phyloP scores from a whole-genome alignment of 192 early-diverging fungal species.

The Chytriomyces hyalinus region DNA sequence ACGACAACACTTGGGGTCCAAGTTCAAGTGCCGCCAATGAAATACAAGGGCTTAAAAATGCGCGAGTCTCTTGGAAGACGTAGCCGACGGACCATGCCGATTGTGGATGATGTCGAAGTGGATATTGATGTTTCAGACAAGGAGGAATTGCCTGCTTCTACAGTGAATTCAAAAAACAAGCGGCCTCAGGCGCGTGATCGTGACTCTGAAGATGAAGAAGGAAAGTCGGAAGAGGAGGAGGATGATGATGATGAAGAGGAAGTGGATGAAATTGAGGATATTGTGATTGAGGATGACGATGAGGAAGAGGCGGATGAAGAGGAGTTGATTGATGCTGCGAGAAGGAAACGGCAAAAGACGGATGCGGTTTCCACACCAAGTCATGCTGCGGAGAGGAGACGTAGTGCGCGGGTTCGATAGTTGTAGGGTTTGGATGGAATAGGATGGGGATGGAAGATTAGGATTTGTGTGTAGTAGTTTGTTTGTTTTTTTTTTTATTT shows the following conservation, averaged over 20 bases:
- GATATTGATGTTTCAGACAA: background rate
- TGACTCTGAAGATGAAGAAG: slow-evolving; percentile 1
- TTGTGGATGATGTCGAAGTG: background rate
- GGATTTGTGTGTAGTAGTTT: too few species aligned
- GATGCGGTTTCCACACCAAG: too few species aligned
- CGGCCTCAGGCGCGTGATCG: background rate
- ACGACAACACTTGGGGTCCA: background rate
- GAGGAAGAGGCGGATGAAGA: background rate
- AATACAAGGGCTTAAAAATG: background rate
- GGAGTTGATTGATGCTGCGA: too few species aligned
- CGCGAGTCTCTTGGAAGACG: background rate
- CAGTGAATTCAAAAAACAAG: background rate
- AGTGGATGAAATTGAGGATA: background rate
- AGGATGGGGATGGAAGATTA: too few species aligned
- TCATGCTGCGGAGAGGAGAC: too few species aligned
- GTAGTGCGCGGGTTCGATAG: too few species aligned
- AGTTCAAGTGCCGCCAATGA: background rate
- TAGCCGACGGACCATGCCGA: background rate
- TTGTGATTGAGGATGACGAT: background rate
- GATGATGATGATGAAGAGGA: background rate
- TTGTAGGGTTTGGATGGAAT: too few species aligned
- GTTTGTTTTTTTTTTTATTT: too few species aligned
- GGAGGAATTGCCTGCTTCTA: background rate
- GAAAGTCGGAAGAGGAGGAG: background rate
- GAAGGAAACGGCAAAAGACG: too few species aligned